phyloP scores from a whole-genome alignment of 2,329 filamentous ascomycete species.

The Aspergillus fumigatus region DNA sequence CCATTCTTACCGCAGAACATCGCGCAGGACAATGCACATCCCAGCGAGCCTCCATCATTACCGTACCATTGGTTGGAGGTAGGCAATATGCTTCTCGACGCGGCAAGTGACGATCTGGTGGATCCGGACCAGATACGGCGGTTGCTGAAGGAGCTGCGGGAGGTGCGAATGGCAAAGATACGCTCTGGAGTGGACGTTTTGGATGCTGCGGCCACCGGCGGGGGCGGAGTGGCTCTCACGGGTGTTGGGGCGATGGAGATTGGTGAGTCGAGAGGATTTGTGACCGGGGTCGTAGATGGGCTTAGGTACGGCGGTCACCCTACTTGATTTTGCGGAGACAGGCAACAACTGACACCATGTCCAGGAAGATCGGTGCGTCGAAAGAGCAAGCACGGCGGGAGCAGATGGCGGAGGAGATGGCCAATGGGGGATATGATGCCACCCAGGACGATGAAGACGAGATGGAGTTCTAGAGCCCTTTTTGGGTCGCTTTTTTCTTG shows the following conservation, averaged over 20 bases:
- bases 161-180: slow-evolving; percentile 87
- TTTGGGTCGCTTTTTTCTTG: slow-evolving; percentile 11
- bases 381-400: slow-evolving; percentile 74
- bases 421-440: slow-evolving; percentile 46
- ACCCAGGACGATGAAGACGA: slow-evolving; percentile 54
- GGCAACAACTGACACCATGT: slow-evolving; percentile 2
- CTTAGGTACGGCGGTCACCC: slow-evolving; percentile 48
- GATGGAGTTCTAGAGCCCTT: slow-evolving; percentile 43
- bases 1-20: slow-evolving; percentile 78
- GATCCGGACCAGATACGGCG: slow-evolving; percentile 69
- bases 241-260: slow-evolving; percentile 93
- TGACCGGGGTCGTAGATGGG: slow-evolving; percentile 81
- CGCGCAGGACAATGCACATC: slow-evolving; percentile 56
- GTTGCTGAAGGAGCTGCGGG: slow-evolving; percentile 73
- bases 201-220: slow-evolving; percentile 48
- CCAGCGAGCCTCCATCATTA: slow-evolving; percentile 43
- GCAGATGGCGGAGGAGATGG: slow-evolving; percentile 65
- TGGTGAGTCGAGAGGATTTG: slow-evolving; percentile 77
- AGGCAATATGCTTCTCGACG: slow-evolving; percentile 78
- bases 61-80: slow-evolving; percentile 97
- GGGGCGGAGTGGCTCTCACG: slow-evolving; percentile 66
- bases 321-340: neutral
- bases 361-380: slow-evolving; percentile 72
- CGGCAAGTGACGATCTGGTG: slow-evolving; percentile 77
- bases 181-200: slow-evolving; percentile 67